These are phyloP conservation scores for Limnomonas spitsbergensis DNA, from an alignment of 139 green algal species.

Conservation along the genomic window DNA sequence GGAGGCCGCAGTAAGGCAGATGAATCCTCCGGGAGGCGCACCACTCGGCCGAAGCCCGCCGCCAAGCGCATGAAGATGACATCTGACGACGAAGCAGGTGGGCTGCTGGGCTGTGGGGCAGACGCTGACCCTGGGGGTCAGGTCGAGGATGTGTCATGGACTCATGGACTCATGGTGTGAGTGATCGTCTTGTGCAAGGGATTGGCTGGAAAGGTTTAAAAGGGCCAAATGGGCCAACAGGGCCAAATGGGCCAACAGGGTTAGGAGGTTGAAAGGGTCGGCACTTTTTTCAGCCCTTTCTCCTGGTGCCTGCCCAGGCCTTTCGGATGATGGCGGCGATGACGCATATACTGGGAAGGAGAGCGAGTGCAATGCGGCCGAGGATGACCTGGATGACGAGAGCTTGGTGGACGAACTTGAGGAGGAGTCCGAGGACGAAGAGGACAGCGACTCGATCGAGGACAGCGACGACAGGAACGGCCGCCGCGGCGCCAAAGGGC, in stretches of 20 bases:
- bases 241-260: background rate
- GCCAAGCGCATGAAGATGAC: background rate
- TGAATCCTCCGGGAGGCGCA: too few species aligned
- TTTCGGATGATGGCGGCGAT: background rate
- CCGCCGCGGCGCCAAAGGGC: background rate
- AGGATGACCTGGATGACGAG: conserved; percentile 6
- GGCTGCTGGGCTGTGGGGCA: background rate
- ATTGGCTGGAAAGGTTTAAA: too few species aligned
- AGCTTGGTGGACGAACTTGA: background rate
- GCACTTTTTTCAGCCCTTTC: background rate
- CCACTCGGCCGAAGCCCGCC: background rate
- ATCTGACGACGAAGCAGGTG: conserved; percentile 18
- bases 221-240: too few species aligned
- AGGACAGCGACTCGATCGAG: background rate
- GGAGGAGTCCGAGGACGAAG: background rate
- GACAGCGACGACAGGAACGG: background rate
- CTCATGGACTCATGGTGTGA: too few species aligned
- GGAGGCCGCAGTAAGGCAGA: too few species aligned
- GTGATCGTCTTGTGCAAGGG: too few species aligned
- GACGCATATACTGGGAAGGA: too few species aligned
- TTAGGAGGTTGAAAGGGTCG: background rate
- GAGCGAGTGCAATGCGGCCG: background rate
- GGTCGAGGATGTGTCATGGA: background rate
- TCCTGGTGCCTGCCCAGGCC: background rate
- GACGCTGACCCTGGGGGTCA: background rate